These are phyloP conservation scores for Cercospora sp. DNA, from an alignment of 2,329 filamentous ascomycete species.

Conservation along the genomic window DNA sequence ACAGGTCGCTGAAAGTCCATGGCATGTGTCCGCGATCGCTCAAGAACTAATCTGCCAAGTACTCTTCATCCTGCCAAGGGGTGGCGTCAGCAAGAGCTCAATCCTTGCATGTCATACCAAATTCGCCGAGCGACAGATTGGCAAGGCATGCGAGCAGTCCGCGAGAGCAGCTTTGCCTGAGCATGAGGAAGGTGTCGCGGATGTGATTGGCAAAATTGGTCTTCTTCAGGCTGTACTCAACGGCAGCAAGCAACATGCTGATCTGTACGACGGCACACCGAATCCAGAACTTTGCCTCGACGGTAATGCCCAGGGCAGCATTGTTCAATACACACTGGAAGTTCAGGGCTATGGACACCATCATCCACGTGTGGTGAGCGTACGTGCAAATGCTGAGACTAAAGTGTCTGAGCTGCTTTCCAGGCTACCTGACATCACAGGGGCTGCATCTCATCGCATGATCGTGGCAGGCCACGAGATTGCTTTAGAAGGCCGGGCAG, in stretches of 20 bases:
- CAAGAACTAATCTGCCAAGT: conserved; percentile 19
- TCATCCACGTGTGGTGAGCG: conserved; percentile 20
- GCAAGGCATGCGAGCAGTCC: conserved; percentile 15
- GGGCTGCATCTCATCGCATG: conserved; percentile 28
- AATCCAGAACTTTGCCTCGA: conserved; percentile 1
- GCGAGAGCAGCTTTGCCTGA: not conserved
- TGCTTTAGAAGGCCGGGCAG: conserved; percentile 22
- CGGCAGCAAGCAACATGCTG: conserved; percentile 22
- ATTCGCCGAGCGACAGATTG: conserved; percentile 28
- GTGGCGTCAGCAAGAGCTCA: conserved; percentile 5
- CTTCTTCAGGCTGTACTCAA: conserved; percentile 26
- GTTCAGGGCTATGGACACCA: conserved; percentile 27
- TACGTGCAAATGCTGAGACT: conserved; percentile 21
- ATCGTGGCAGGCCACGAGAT: conserved; percentile 31
- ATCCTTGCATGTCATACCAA: conserved; percentile 23
- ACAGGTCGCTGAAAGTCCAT: conserved; percentile 24
- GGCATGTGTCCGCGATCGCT: conserved; percentile 13
- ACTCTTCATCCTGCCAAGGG: conserved; percentile 22
- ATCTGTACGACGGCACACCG: not conserved
- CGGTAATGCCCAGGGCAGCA: not conserved
- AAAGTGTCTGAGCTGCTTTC: conserved; percentile 29
- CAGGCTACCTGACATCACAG: conserved; percentile 30
- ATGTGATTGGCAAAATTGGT: conserved; percentile 19
- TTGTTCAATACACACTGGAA: conserved; percentile 25
- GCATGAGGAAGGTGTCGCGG: not conserved